Conservation (phyloP, 2,329 filamentous ascomycete genomes). For the Fusarium algeriense region DNA sequence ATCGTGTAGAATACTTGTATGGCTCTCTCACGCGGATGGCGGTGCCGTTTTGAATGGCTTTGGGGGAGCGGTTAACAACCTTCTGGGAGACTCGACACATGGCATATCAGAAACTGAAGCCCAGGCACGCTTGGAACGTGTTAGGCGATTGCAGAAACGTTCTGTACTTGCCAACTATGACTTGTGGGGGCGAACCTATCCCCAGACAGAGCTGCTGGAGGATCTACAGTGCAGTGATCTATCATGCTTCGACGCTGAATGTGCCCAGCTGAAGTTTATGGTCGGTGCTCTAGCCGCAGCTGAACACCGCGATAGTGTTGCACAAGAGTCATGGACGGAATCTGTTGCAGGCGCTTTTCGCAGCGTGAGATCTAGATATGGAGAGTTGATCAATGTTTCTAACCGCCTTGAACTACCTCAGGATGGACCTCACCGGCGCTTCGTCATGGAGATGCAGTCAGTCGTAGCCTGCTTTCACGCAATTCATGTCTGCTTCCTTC, state of each 20-base stretch:
- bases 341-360: neutral
- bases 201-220: neutral
- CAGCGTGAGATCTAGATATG: neutral
- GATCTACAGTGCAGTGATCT: neutral
- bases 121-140: neutral
- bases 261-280: neutral
- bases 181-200: neutral
- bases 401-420: neutral
- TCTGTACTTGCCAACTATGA: neutral
- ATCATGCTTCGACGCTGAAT: neutral
- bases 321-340: neutral
- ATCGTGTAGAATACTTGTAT: neutral
- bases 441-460: neutral
- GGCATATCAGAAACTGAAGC: neutral
- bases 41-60: neutral
- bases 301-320: neutral
- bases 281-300: neutral
- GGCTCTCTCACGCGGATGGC: neutral
- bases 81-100: neutral
- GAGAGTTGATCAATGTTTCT: neutral
- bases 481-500: neutral
- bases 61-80: neutral
- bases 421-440: neutral
- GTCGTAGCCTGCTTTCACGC: neutral
- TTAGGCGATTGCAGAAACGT: neutral